A percentile compares a stretch with the other conserved stretches of the same genome.
Conservation (phyloP, 306 rosid genomes). For the Begonia fuchsioides region DNA sequence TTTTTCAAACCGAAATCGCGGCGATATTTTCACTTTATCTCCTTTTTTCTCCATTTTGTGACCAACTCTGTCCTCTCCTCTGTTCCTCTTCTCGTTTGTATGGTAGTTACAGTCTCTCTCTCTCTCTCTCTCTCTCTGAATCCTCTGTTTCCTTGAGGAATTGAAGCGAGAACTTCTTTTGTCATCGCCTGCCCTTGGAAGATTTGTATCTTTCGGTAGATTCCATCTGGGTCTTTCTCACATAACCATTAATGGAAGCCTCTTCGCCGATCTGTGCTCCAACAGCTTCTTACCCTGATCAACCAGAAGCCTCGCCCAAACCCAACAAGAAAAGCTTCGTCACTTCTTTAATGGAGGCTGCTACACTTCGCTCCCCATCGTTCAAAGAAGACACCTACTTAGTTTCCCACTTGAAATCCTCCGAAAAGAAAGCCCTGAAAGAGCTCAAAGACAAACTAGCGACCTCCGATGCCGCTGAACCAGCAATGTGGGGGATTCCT, state of each 20-base stretch:
- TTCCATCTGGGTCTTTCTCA: constrained; percentile 33
- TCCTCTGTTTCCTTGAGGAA: no score
- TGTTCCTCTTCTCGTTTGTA: no score
- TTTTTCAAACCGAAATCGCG: no score
- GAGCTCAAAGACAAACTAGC: constrained; percentile 48
- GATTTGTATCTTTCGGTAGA: constrained; percentile 8
- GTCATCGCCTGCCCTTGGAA: no score
- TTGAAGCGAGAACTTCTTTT: no score
- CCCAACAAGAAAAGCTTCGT: constrained; percentile 63
- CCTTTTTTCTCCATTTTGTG: no score
- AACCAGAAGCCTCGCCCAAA: constrained; percentile 43
- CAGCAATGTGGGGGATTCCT: constrained; percentile 65
- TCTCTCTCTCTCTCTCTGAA: no score
- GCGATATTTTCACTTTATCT: no score
- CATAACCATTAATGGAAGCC: constrained; percentile 39
- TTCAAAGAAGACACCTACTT: constrained; percentile 76
- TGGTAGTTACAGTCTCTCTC: no score
- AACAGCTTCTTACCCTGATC: constrained; percentile 24
- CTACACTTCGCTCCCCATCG: constrained; percentile 39
- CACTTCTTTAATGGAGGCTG: constrained; percentile 47
- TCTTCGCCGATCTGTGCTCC: constrained; percentile 23
- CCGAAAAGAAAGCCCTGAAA: constrained; percentile 60
- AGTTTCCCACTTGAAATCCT: constrained; percentile 45
- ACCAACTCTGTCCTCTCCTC: no score
- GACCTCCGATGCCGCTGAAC: constrained; percentile 20